Percentiles rank a stretch among this genome's conserved stretches.
phyloP scores from a whole-genome alignment of 1,139 yeast genomes.

The Geotrichum histeridarum region DNA sequence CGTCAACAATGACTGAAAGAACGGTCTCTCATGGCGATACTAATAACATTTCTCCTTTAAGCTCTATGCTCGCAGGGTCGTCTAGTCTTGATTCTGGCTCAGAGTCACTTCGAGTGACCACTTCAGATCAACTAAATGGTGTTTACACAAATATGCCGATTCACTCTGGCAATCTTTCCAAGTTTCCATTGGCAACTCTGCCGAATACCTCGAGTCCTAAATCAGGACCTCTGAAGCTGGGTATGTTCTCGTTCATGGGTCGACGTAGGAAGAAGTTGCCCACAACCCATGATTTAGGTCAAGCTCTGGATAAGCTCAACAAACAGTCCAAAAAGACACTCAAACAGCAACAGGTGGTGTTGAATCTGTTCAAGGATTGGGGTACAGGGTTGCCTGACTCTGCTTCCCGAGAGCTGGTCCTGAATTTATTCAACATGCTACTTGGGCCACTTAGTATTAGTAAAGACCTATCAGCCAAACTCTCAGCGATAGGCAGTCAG shows the following conservation, averaged over 20 bases:
- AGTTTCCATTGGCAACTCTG: conserved; percentile 5
- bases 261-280: conserved; percentile 11
- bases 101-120: neutral
- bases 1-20: neutral
- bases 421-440: conserved; percentile 15
- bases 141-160: neutral
- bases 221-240: conserved; percentile 7
- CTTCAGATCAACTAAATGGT: neutral
- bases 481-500: conserved; percentile 13
- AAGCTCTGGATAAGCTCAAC: conserved; percentile 14
- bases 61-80: neutral
- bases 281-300: conserved; percentile 12
- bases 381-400: conserved; percentile 18
- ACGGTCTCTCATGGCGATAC: neutral
- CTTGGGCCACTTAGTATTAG: conserved; percentile 15
- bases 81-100: neutral
- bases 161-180: conserved; percentile 10
- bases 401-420: conserved; percentile 16
- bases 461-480: conserved; percentile 14
- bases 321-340: conserved; percentile 13
- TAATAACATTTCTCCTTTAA: neutral
- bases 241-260: conserved; percentile 2
- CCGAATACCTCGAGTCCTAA: neutral
- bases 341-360: conserved; percentile 11
- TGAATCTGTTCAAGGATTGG: conserved; percentile 16